phyloP scores from a whole-genome alignment of 371 early-diverging fungal species.

The Caulochytrium protostelioides region DNA sequence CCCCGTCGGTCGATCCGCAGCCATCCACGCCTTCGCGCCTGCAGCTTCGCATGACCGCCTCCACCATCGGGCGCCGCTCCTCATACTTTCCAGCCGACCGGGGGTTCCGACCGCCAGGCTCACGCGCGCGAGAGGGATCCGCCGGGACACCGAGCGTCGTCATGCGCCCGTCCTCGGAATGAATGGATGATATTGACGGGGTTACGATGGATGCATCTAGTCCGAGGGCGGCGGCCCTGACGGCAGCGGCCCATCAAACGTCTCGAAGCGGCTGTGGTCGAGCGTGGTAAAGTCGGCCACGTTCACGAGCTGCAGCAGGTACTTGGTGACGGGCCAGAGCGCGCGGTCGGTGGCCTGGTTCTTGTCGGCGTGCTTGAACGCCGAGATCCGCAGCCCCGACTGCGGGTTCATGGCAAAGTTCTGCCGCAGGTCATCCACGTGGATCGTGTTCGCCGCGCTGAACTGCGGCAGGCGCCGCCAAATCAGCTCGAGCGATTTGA shows the following conservation, averaged over 20 bases:
- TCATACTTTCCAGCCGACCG: too few relatives aligned
- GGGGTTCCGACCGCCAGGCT: too few relatives aligned
- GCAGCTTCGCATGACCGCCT: too few relatives aligned
- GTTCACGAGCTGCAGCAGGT: slow-evolving; percentile 22
- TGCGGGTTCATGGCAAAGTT: slow-evolving; percentile 13
- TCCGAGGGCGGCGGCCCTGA: too few relatives aligned
- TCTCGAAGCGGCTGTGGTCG: slow-evolving; percentile 19
- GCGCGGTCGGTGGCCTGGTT: slow-evolving; percentile 21
- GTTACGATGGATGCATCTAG: too few relatives aligned
- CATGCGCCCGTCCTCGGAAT: too few relatives aligned
- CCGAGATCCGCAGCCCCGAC: slow-evolving; percentile 32
- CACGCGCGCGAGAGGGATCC: too few relatives aligned
- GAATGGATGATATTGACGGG: too few relatives aligned
- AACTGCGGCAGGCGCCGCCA: slow-evolving; percentile 27
- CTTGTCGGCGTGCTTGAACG: slow-evolving; percentile 27
- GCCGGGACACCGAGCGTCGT: too few relatives aligned
- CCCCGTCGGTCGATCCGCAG: too few relatives aligned
- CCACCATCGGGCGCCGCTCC: too few relatives aligned
- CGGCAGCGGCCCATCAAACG: slow-evolving; percentile 2
- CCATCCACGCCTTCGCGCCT: too few relatives aligned
- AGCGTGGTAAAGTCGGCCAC: slow-evolving; percentile 18
- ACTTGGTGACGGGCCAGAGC: slow-evolving; percentile 22
- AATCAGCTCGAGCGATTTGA: slow-evolving; percentile 37
- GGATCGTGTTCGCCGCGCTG: slow-evolving; percentile 25
- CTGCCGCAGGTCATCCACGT: slow-evolving; percentile 31